Evolutionary conservation across 2,329 filamentous ascomycete species (phyloP), one percentile per base, ranked within the genome.

Genomic region (Colletotrichum sp.): DNA sequence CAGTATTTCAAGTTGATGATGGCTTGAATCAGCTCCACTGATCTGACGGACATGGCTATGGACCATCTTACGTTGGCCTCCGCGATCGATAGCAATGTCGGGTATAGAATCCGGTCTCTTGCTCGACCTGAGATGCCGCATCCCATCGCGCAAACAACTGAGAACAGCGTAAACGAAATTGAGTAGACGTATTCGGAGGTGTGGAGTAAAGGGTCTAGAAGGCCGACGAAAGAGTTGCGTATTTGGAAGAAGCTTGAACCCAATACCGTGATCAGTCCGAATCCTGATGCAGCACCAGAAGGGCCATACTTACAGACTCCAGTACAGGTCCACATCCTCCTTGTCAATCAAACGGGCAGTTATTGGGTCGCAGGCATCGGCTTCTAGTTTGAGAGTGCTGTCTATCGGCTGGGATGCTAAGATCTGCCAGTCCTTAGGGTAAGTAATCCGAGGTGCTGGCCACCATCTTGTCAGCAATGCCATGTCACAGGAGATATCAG

Each of bases 1-100:
- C 79, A 80, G 61, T 80, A 80, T 36, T 79, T 77, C 76, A 79
- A 74, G 38, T 75, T 68, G 32, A 81, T 71, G 26, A 81, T 81
- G 24, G 76, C 75, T 77, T 81, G 80, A 38, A 80, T 76, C 26
- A 76, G 78, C 74, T 80, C 79, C 28, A 80, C 66, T 6, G 77
- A 78, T 62, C 78, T 81, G 64, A 81, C 78, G 26, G 78, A 77
- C 12, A 77, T 71, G 30, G 79, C 79, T 55, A 81, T 80, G 16
- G 78, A 78, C 80, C 80, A 81, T 43, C 78, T 77, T 61, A 81
- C 76, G 71, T 79, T 79, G 26, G 64, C 76, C 70, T 80, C 78
- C 12, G 80, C 80, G 7, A 81, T 36, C 9, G 79, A 79, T 2
- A 78, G 58, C 8, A 81, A 66, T 5, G 76, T 71, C 3, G 79